A percentile compares a stretch with the other conserved stretches of the same genome.
phyloP scores from a whole-genome alignment of 371 early-diverging fungal genomes.

The Batkoa obscura region DNA sequence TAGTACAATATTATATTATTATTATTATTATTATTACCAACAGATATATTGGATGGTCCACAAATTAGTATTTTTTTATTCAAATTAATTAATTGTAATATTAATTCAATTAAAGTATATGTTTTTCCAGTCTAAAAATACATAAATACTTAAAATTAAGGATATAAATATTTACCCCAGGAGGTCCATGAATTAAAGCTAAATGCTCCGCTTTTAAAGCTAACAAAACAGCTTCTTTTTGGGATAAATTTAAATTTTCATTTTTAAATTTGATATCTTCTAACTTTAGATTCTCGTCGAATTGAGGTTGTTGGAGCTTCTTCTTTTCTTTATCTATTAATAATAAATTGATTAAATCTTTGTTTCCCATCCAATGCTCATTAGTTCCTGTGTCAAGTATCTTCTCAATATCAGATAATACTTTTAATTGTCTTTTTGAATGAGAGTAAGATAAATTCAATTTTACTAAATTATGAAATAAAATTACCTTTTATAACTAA shows the following conservation, averaged over 20 bases:
- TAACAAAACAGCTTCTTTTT: conserved; percentile 48
- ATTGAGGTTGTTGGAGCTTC: conserved; percentile 23
- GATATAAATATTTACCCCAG: conserved; percentile 20
- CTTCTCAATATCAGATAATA: background rate
- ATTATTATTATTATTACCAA: conserved; percentile 10
- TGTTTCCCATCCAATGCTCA: conserved; percentile 10
- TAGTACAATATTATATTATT: too few relatives aligned
- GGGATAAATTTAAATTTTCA: conserved; percentile 47
- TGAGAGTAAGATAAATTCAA: conserved; percentile 1
- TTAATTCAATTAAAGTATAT: conserved; percentile 69
- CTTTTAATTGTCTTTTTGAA: background rate
- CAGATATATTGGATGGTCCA: conserved; percentile 85
- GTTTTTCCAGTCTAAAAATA: conserved; percentile 67
- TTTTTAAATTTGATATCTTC: conserved; percentile 27
- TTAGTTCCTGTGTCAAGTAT: conserved; percentile 13
- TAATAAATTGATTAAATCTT: conserved; percentile 9
- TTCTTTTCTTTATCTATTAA: conserved; percentile 17
- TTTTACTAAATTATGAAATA: background rate
- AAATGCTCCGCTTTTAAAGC: conserved; percentile 42
- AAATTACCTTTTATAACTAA: conserved; percentile 4
- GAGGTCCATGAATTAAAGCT: conserved; percentile 74
- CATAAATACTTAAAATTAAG: background rate
- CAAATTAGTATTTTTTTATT: conserved; percentile 68
- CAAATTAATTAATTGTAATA: conserved; percentile 48
- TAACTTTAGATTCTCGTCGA: conserved; percentile 22